Evolutionary conservation across 2,329 filamentous ascomycete species (phyloP).

Genomic region (Colletotrichum costaricense): DNA sequence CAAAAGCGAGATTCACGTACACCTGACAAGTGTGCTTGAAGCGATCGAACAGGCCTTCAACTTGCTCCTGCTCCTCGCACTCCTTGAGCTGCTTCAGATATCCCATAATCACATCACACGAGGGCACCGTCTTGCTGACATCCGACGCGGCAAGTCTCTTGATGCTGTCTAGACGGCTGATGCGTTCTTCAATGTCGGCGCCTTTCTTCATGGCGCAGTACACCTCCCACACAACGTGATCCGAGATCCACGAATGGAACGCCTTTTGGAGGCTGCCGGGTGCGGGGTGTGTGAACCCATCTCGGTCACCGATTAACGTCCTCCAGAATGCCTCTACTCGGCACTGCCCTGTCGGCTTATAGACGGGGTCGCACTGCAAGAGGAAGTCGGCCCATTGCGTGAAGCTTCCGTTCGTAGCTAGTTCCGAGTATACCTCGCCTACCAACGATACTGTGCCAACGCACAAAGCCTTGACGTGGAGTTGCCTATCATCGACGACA

Average conservation of each 20-base stretch:
- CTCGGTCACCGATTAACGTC: constrained; percentile 41
- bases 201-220: constrained; percentile 16
- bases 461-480: constrained; percentile 17
- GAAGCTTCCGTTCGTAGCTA: constrained; percentile 24
- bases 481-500: neutral
- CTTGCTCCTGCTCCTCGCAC: neutral
- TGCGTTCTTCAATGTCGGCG: neutral
- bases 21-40: constrained; percentile 21
- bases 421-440: constrained; percentile 24
- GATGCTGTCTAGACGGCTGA: constrained; percentile 10
- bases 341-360: constrained; percentile 37
- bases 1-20: constrained; percentile 22
- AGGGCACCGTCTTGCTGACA: constrained; percentile 12
- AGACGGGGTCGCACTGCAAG: constrained; percentile 37
- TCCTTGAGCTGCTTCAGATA: constrained; percentile 12
- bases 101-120: neutral
- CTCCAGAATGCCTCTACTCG: constrained; percentile 43
- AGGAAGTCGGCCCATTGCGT: constrained; percentile 31
- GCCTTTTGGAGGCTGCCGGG: constrained; percentile 1
- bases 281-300: constrained; percentile 27
- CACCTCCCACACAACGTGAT: constrained; percentile 24
- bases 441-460: constrained; percentile 4
- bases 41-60: neutral
- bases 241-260: constrained; percentile 22
- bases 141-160: constrained; percentile 6